A percentile compares a stretch with the other conserved stretches of the same genome.
Conservation (phyloP, 2,329 filamentous ascomycete species). For the Fusarium sp. region DNA sequence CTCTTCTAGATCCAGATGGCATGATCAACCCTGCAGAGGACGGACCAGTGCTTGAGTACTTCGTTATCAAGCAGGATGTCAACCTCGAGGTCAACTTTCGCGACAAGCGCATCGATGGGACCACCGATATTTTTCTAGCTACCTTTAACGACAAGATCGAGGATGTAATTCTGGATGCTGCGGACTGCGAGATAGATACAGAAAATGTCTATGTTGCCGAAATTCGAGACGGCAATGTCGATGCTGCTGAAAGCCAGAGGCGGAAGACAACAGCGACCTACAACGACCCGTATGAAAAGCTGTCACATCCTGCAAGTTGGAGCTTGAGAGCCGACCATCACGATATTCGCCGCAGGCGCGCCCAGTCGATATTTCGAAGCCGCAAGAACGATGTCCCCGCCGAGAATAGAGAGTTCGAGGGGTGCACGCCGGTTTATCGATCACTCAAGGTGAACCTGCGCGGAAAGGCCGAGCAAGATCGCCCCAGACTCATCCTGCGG, state of each 20-base stretch:
- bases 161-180: slow-evolving; percentile 68
- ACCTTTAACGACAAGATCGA: slow-evolving; percentile 66
- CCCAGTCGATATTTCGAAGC: slow-evolving; percentile 61
- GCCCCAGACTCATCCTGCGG: slow-evolving; percentile 55
- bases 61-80: slow-evolving; percentile 84
- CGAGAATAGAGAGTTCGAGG: slow-evolving; percentile 63
- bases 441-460: slow-evolving; percentile 59
- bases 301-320: slow-evolving; percentile 69
- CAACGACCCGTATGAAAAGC: slow-evolving; percentile 72
- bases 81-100: slow-evolving; percentile 90
- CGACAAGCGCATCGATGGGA: slow-evolving; percentile 76
- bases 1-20: slow-evolving; percentile 47
- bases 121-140: slow-evolving; percentile 82
- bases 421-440: slow-evolving; percentile 65
- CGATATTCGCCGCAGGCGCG: slow-evolving; percentile 75
- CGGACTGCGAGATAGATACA: slow-evolving; percentile 67
- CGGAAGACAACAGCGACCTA: slow-evolving; percentile 57
- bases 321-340: slow-evolving; percentile 77
- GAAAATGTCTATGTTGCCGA: slow-evolving; percentile 61
- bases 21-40: slow-evolving; percentile 49
- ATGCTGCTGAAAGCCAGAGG: slow-evolving; percentile 49
- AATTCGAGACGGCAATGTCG: slow-evolving; percentile 49
- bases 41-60: slow-evolving; percentile 52
- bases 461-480: slow-evolving; percentile 52
- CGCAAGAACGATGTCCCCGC: slow-evolving; percentile 63